Base-by-base conservation (phyloP, 345 rosid genomes). In the Noccaea caerulescens region DNA sequence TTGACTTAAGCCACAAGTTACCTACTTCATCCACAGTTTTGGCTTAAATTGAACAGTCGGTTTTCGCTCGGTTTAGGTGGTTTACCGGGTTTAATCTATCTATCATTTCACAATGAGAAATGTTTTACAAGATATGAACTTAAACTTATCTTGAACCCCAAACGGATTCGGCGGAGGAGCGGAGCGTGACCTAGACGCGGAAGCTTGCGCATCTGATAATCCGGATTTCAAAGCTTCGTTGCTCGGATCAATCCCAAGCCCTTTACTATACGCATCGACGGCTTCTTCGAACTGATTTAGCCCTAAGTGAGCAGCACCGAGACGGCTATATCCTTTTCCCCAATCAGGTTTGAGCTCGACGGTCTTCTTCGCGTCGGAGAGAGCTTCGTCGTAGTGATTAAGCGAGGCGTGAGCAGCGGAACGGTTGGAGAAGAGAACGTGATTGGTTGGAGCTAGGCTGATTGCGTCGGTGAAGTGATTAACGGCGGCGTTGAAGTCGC, bases 401-500 rank as follows among this genome's bases (percentile, higher is more conserved):
- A 92, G 89, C 34, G 99, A 95, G 3, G 99, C 97, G 72, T 86
- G 69, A 47, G 98, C 88, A 9, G 99, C 99, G 51, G 97, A 92
- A 76, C 99, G 86, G 77, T 95, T 95, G 11, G 99, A 95, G 79
- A 80, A 95, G 74, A 95, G 93, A 12, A 92, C 99, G 80, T 95
- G 98, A 73, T 92, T 95, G 61, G 86, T 55, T 1, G 98, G 88
- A 10, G 93, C 37, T 12, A 95, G 79, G 32, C 83, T 71, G 76
- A 95, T 92, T 7, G 99, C 99, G 0, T 88, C 90, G 4, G 90
- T 78, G 86, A 95, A 95, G 85, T 92, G 96, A 53, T 73, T 79
- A 36, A 86, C 70, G 73, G 99, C 97, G 38, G 91, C 36, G 10
- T 68, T 23, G 81, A 73, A 90, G 81, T 95, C 97, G 11, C 98